Evolutionary conservation across 2,329 filamentous ascomycete genomes (phyloP), one percentile per base, ranked within the genome.

Genomic region (Penicillium sp.): DNA sequence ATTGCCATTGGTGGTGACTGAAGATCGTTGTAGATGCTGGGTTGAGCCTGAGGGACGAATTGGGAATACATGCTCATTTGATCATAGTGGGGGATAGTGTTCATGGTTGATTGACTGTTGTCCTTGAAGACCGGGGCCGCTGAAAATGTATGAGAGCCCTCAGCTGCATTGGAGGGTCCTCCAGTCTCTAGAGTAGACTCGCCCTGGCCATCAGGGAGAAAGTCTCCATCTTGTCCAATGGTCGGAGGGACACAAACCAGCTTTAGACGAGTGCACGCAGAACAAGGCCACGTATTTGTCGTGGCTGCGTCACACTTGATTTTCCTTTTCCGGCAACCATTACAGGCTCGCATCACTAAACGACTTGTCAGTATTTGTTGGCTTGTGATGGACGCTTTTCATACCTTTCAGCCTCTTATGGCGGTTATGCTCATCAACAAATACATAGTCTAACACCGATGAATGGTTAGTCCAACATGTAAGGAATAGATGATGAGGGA

Each of bases 241-340:
- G 91, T 92, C 4, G 93, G 94, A 46, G 92, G 91, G 27, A 97
- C 88, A 74, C 94, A 97, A 69, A 94, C 90, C 59, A 97, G 84
- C 79, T 97, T 97, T 62, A 97, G 81, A 49, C 93, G 86, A 61
- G 92, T 89, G 74, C 93, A 99, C 37, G 94, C 91, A 41, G 93
- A 94, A 76, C 93, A 97, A 29, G 94, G 94, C 93, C 94, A 97
- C 38, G 91, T 92, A 75, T 97, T 97, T 41, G 93, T 97, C 15
- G 93, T 96, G 21, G 93, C 93, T 52, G 93, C 92, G 79, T 97
- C 94, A 78, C 93, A 99, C 76, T 96, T 96, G 73, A 99, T 99
- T 77, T 99, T 99, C 70, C 93, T 86, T 76, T 92, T 88, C 61
- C 93, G 86, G 73, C 93, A 97, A 60, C 93, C 93, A 78, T 97